These are phyloP conservation scores for Nemania abortiva DNA, from an alignment of 2,329 filamentous ascomycete genomes.

Conservation along the genomic window DNA sequence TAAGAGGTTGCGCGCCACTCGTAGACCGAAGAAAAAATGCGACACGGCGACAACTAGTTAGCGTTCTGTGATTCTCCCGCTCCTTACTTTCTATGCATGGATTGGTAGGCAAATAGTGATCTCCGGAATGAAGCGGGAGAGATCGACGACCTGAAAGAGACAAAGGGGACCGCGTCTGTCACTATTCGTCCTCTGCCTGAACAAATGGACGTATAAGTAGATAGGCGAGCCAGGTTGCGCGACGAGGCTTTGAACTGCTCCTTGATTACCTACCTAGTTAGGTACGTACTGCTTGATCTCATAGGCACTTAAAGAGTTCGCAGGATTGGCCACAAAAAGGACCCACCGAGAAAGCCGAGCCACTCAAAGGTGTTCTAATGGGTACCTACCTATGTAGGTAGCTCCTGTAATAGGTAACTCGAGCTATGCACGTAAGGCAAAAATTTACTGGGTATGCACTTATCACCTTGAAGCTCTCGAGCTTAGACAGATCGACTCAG, in stretches of 20 bases:
- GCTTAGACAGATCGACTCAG: neutral
- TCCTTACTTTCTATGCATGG: conserved; percentile 1
- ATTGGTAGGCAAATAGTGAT: neutral
- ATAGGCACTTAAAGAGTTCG: neutral
- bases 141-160: neutral
- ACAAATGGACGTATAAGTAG: conserved; percentile 18
- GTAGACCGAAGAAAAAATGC: conserved; percentile 9
- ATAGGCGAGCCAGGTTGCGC: conserved; percentile 12
- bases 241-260: conserved; percentile 19
- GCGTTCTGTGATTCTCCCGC: conserved; percentile 1
- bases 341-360: neutral
- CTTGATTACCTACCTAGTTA: conserved; percentile 1
- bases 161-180: conserved; percentile 23
- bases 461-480: conserved; percentile 8
- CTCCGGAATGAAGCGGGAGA: neutral
- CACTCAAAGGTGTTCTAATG: neutral
- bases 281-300: no score
- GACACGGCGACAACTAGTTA: conserved; percentile 14
- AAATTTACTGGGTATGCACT: neutral
- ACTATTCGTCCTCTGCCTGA: conserved; percentile 12
- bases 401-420: neutral
- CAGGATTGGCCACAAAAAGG: neutral
- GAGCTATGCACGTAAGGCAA: no score
- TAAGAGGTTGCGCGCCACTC: conserved; percentile 1
- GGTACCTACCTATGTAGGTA: neutral